phyloP scores from a whole-genome alignment of 148 eudicot genomes.

The Bassia scoparia region DNA sequence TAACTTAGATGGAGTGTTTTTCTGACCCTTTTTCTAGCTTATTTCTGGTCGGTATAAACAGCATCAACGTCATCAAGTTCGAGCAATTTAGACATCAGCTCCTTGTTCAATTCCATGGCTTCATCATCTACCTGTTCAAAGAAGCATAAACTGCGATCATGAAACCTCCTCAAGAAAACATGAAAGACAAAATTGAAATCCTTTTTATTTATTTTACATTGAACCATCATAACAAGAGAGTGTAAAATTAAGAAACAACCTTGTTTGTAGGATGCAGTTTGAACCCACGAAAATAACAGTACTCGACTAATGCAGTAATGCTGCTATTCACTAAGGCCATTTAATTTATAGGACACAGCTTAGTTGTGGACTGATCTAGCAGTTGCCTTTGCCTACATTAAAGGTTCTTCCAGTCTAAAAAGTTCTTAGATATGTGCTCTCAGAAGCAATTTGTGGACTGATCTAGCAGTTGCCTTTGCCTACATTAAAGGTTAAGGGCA shows the following conservation, averaged over 20 bases:
- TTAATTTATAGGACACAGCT: neutral
- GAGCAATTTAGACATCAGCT: slow-evolving; percentile 73
- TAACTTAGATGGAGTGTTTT: no score
- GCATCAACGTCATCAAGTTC: slow-evolving; percentile 98
- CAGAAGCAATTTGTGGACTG: no score
- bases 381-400: no score
- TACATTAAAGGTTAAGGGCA: no score
- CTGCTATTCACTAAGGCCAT: neutral
- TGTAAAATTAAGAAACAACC: no score
- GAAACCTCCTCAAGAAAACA: neutral
- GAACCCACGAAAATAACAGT: neutral
- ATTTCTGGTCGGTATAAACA: slow-evolving; percentile 83
- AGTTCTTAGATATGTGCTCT: no score
- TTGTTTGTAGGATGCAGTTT: neutral
- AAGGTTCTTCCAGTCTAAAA: no score
- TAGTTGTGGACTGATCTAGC: neutral
- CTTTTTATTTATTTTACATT: no score
- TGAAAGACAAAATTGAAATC: no score
- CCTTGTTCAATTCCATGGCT: slow-evolving; percentile 94
- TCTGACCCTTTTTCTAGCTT: slow-evolving; percentile 7
- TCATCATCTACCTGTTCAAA: slow-evolving; percentile 80
- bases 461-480: no score
- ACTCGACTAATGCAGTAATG: neutral
- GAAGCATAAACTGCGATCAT: neutral
- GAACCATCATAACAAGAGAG: no score